phyloP scores from a whole-genome alignment of 1,284 basidiomycete genomes.

The Fistulina hepatica region DNA sequence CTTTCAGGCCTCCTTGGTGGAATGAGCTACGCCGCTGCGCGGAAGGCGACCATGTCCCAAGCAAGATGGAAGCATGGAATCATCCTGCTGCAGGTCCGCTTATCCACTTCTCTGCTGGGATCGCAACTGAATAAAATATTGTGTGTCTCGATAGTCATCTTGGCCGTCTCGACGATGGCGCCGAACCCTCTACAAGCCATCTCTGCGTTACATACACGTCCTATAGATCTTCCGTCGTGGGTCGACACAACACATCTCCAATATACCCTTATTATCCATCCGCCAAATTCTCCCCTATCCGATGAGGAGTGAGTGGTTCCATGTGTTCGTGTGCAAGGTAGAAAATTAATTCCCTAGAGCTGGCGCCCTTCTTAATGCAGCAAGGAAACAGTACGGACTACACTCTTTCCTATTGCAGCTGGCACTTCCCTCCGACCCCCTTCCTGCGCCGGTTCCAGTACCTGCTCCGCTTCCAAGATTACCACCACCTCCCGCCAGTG shows the following conservation, averaged over 20 bases:
- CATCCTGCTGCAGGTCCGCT: constrained; percentile 66
- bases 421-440: constrained; percentile 45
- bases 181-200: constrained; percentile 70
- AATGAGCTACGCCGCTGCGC: constrained; percentile 64
- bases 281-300: constrained; percentile 53
- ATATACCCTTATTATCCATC: constrained; percentile 68
- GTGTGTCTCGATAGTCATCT: constrained; percentile 39
- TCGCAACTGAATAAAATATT: constrained; percentile 14
- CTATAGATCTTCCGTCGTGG: constrained; percentile 62
- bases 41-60: constrained; percentile 64
- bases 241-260: constrained; percentile 58
- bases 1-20: constrained; percentile 66
- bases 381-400: constrained; percentile 73
- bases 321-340: not conserved
- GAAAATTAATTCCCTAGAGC: constrained; percentile 36
- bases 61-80: constrained; percentile 67
- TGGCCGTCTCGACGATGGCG: constrained; percentile 66
- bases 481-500: constrained; percentile 36
- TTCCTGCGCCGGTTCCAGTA: constrained; percentile 47
- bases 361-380: constrained; percentile 64
- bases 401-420: constrained; percentile 61
- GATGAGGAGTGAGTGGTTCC: constrained; percentile 66
- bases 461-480: constrained; percentile 55
- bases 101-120: constrained; percentile 1
- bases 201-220: constrained; percentile 53